Evolutionary conservation across 1,139 yeast species (phyloP).

Genomic region (Blastobotrys aristatus): DNA sequence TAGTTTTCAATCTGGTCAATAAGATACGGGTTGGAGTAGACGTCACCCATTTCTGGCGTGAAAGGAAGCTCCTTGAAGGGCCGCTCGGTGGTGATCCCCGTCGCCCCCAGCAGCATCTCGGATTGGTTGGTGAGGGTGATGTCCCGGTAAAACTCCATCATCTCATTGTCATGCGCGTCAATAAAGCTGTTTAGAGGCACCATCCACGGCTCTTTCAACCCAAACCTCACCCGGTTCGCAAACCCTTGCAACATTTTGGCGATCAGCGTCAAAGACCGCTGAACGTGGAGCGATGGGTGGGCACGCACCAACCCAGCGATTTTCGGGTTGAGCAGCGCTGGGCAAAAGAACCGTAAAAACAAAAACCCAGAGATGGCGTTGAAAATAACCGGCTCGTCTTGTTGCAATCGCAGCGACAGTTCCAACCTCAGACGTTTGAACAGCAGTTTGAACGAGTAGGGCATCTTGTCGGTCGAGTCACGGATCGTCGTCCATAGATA

Average conservation of each 20-base stretch:
- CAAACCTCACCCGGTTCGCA: conserved; percentile 72
- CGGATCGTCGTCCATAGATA: conserved; percentile 70
- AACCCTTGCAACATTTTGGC: conserved; percentile 80
- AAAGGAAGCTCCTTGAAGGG: conserved; percentile 27
- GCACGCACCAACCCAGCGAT: conserved; percentile 65
- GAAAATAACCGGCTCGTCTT: conserved; percentile 23
- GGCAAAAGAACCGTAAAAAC: conserved; percentile 83
- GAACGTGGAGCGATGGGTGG: conserved; percentile 66
- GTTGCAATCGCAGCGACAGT: conserved; percentile 17
- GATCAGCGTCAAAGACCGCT: conserved; percentile 71
- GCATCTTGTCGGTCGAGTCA: conserved; percentile 69
- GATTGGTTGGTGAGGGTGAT: conserved; percentile 41
- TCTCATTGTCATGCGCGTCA: conserved; percentile 50
- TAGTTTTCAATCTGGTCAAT: conserved; percentile 33
- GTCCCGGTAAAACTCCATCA: conserved; percentile 63
- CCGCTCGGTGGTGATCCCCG: conserved; percentile 19
- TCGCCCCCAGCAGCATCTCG: conserved; percentile 12
- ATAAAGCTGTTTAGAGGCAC: conserved; percentile 65
- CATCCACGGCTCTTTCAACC: conserved; percentile 79
- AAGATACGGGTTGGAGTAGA: conserved; percentile 34
- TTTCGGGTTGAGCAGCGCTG: conserved; percentile 86
- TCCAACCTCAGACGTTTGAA: conserved; percentile 30
- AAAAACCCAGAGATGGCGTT: conserved; percentile 77
- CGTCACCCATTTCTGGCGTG: conserved; percentile 29
- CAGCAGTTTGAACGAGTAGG: conserved; percentile 54